A percentile compares a stretch with the other conserved stretches of the same genome.
Evolutionary conservation across 331 rosid species (phyloP).

Genomic region (Stylosanthes scabra): DNA sequence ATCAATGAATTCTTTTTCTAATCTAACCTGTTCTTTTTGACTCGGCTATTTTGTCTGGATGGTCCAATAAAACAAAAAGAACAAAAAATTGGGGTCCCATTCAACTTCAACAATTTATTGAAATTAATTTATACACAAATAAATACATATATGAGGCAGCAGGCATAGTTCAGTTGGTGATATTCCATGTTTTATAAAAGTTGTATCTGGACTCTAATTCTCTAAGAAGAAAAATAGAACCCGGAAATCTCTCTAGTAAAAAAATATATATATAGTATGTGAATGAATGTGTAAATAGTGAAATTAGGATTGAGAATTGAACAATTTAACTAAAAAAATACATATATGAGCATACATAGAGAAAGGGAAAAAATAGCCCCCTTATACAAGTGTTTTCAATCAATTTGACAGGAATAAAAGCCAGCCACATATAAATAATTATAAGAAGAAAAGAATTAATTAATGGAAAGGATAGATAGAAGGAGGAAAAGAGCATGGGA

Average conservation of each 20-base stretch:
- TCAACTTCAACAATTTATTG: neutral
- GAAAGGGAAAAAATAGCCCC: constrained; percentile 30
- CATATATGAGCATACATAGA: constrained; percentile 27
- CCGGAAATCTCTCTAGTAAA: too few species aligned
- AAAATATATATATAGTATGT: too few species aligned
- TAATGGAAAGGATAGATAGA: constrained; percentile 30
- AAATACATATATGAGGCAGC: too few species aligned
- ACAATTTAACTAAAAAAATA: too few species aligned
- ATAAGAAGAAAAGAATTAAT: constrained; percentile 29
- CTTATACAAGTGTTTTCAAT: constrained; percentile 48
- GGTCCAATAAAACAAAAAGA: constrained; percentile 45
- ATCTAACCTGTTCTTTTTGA: constrained; percentile 41
- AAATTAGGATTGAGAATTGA: too few species aligned
- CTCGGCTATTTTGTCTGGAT: constrained; percentile 43
- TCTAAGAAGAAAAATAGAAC: too few species aligned
- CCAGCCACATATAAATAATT: constrained; percentile 51
- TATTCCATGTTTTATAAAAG: too few species aligned
- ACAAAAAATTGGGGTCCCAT: constrained; percentile 40
- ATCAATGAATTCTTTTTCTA: constrained; percentile 37
- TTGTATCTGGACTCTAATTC: too few species aligned
- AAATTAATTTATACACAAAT: neutral
- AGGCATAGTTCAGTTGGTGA: too few species aligned
- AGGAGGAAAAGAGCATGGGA: constrained; percentile 43
- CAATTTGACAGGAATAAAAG: constrained; percentile 51
- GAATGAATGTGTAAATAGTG: too few species aligned